Percentiles rank a stretch among this genome's conserved stretches.
Conservation (phyloP, 345 rosid genomes). For the Salix viminalis region DNA sequence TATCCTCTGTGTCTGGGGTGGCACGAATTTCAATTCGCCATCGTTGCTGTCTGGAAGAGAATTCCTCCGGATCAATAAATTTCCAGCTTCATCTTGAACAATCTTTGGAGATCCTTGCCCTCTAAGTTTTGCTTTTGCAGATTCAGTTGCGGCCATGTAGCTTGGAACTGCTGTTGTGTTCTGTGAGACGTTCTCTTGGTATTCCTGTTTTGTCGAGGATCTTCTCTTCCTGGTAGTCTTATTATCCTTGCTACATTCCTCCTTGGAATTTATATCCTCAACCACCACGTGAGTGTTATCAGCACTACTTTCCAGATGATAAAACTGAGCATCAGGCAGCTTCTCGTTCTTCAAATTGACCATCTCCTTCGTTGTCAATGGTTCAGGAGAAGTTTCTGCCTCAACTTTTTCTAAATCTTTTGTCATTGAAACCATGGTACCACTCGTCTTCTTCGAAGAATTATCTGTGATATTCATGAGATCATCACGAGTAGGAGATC, state of each 20-base stretch:
- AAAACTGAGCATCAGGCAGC: background rate
- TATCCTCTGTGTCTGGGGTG: slow-evolving; percentile 21
- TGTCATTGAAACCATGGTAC: background rate
- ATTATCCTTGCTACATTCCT: slow-evolving; percentile 7
- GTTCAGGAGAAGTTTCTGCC: slow-evolving; percentile 2
- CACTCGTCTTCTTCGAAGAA: background rate
- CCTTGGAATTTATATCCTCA: slow-evolving; percentile 6
- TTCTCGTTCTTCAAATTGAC: too few relatives aligned
- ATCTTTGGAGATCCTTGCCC: slow-evolving; percentile 20
- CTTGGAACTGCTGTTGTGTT: slow-evolving; percentile 13
- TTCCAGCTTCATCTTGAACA: slow-evolving; percentile 18
- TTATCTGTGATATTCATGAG: background rate
- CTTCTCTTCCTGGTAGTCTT: slow-evolving; percentile 17
- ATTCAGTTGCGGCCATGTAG: slow-evolving; percentile 34
- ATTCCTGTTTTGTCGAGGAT: slow-evolving; percentile 21
- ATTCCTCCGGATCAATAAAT: slow-evolving; percentile 11
- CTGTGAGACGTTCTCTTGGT: slow-evolving; percentile 4
- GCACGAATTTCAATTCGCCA: slow-evolving; percentile 12
- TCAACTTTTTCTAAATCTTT: background rate
- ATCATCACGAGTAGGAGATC: background rate
- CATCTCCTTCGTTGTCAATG: background rate
- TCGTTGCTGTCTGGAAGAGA: slow-evolving; percentile 18
- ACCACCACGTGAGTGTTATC: slow-evolving; percentile 1
- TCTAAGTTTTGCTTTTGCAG: slow-evolving; percentile 27
- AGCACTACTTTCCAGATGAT: slow-evolving; percentile 1